Conservation (phyloP, 768 basidiomycete species). For the Gloeostereum incarnatum region DNA sequence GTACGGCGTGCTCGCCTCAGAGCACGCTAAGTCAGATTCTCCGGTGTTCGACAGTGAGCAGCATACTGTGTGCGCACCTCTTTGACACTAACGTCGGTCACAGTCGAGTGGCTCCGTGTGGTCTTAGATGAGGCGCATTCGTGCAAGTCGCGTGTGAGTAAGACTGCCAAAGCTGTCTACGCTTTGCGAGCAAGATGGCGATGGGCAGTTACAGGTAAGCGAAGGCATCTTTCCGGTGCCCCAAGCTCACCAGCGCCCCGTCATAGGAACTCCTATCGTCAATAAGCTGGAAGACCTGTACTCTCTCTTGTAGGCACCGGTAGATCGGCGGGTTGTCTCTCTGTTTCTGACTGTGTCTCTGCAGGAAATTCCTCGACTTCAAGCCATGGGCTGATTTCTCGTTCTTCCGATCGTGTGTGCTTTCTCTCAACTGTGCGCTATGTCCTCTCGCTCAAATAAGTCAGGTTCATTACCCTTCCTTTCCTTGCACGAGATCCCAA, state of each 20-base stretch:
- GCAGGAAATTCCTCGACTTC: constrained; percentile 69
- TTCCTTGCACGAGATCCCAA: constrained; percentile 88
- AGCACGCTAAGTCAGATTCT: constrained; percentile 61
- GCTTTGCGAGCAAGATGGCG: constrained; percentile 68
- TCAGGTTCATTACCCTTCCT: constrained; percentile 82
- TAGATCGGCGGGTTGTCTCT: neutral
- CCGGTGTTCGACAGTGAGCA: constrained; percentile 64
- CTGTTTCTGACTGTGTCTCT: neutral
- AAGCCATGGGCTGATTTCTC: constrained; percentile 75
- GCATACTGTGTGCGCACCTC: neutral
- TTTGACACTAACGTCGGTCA: constrained; percentile 5
- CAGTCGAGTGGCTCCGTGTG: constrained; percentile 76
- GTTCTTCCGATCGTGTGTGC: constrained; percentile 75
- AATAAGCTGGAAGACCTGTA: constrained; percentile 90
- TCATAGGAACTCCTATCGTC: constrained; percentile 82
- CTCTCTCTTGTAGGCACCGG: constrained; percentile 52
- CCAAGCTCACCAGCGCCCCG: neutral
- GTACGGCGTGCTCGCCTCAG: constrained; percentile 76
- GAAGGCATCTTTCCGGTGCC: neutral
- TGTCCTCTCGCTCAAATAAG: neutral
- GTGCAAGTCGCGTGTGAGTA: constrained; percentile 84
- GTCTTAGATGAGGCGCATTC: constrained; percentile 93
- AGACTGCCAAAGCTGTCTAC: constrained; percentile 84
- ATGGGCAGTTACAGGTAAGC: constrained; percentile 82
- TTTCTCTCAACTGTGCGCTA: neutral